Conservation (phyloP, 176 grass and related monocot genomes). For the Poa pratensis region DNA sequence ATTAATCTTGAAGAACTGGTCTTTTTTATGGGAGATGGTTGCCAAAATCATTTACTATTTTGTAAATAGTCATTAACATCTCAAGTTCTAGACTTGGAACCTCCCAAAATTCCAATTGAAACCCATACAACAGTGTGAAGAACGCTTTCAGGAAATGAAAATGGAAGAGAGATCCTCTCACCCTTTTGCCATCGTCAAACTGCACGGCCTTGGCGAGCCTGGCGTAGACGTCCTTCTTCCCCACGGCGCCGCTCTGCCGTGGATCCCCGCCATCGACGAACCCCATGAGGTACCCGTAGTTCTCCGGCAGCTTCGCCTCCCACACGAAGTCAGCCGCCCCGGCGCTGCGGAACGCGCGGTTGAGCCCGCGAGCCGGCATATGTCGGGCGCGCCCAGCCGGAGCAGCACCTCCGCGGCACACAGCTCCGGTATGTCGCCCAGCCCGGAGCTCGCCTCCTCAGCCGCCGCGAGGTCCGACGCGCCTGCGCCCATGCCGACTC, state of each 20-base stretch:
- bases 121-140: neutral
- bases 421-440: conserved; percentile 83
- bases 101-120: neutral
- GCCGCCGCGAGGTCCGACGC: conserved; percentile 54
- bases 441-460: conserved; percentile 33
- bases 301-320: conserved; percentile 79
- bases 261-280: neutral
- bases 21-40: neutral
- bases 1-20: too few relatives aligned
- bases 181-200: conserved; percentile 74
- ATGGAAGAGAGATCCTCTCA: neutral
- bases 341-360: conserved; percentile 62
- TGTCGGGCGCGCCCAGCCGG: conserved; percentile 70
- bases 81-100: neutral
- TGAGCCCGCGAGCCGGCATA: conserved; percentile 76
- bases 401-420: conserved; percentile 75
- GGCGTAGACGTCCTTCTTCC: conserved; percentile 77
- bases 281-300: conserved; percentile 58
- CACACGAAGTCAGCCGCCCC: conserved; percentile 71
- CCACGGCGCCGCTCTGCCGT: conserved; percentile 18
- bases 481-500: conserved; percentile 55
- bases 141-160: neutral
- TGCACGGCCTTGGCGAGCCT: conserved; percentile 58
- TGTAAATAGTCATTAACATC: neutral
- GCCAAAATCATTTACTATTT: too few relatives aligned